A percentile compares a stretch with the other conserved stretches of the same genome.
Evolutionary conservation across 2,329 filamentous ascomycete genomes (phyloP).

Genomic region (Ophiostoma ulmi): DNA sequence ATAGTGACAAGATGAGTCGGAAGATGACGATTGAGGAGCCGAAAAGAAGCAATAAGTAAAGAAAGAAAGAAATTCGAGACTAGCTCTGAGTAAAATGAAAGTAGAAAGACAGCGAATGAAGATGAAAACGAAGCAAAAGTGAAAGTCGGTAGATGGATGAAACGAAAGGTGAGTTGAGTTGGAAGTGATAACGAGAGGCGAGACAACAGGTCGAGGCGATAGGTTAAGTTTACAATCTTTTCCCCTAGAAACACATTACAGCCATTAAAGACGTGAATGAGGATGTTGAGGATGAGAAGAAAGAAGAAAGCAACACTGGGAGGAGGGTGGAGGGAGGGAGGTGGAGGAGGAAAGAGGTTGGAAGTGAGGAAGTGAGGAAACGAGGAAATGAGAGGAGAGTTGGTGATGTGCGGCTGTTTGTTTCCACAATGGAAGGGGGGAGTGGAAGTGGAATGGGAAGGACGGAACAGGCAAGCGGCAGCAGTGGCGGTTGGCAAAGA

Average conservation of each 20-base stretch:
- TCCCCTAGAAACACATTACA: conserved; percentile 19
- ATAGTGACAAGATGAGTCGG: background rate
- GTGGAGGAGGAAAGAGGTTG: background rate
- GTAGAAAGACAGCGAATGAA: background rate
- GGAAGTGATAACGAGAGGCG: conserved; percentile 17
- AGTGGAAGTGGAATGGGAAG: conserved; percentile 3
- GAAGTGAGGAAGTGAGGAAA: conserved; percentile 11
- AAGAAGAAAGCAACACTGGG: conserved; percentile 3
- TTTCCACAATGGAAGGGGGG: background rate
- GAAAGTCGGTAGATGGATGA: background rate
- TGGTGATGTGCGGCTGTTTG: conserved; percentile 1
- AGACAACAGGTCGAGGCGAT: conserved; percentile 26
- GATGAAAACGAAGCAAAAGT: background rate
- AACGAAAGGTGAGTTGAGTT: conserved; percentile 11
- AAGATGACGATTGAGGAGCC: background rate
- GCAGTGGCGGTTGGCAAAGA: background rate
- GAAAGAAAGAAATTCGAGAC: conserved; percentile 7
- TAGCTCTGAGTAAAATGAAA: conserved; percentile 2
- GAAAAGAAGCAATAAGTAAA: background rate
- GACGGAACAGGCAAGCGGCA: conserved; percentile 13
- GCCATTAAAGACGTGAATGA: conserved; percentile 14
- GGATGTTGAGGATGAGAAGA: background rate
- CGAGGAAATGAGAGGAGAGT: conserved; percentile 6
- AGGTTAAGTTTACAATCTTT: background rate
- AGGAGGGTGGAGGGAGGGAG: background rate